phyloP scores from a whole-genome alignment of 768 basidiomycete genomes.

The Chalciporus pseudorubinellus region DNA sequence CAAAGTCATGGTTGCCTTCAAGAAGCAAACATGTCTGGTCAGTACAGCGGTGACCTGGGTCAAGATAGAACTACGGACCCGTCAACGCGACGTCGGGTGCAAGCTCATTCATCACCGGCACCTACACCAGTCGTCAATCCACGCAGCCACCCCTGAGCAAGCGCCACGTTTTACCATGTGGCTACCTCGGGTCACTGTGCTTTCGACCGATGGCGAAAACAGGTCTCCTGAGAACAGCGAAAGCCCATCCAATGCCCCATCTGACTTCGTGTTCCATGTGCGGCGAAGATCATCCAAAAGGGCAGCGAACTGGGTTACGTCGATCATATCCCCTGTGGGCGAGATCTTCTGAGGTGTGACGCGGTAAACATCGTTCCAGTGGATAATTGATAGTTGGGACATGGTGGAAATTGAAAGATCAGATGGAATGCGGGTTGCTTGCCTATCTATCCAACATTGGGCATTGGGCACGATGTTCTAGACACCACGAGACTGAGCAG shows the following conservation, averaged over 20 bases:
- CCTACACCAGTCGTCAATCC: conserved; percentile 41
- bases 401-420: conserved; percentile 22
- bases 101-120: conserved; percentile 81
- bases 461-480: not conserved
- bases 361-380: conserved; percentile 85
- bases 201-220: conserved; percentile 85
- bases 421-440: not conserved
- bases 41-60: conserved; percentile 2
- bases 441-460: conserved; percentile 4
- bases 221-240: conserved; percentile 87
- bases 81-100: conserved; percentile 77
- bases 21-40: not conserved
- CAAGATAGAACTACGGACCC: conserved; percentile 45
- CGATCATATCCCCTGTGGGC: conserved; percentile 60
- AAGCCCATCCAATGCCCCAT: conserved; percentile 65
- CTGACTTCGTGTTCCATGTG: conserved; percentile 48
- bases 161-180: conserved; percentile 65
- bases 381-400: conserved; percentile 47
- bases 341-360: conserved; percentile 71
- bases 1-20: conserved; percentile 90
- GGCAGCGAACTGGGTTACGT: conserved; percentile 83
- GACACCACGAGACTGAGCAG: not conserved
- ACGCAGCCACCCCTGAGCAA: not conserved
- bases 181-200: conserved; percentile 82
- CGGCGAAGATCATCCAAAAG: conserved; percentile 61